Conservation (phyloP, 371 early-diverging fungal genomes). For the Lichtheimia ramosa region DNA sequence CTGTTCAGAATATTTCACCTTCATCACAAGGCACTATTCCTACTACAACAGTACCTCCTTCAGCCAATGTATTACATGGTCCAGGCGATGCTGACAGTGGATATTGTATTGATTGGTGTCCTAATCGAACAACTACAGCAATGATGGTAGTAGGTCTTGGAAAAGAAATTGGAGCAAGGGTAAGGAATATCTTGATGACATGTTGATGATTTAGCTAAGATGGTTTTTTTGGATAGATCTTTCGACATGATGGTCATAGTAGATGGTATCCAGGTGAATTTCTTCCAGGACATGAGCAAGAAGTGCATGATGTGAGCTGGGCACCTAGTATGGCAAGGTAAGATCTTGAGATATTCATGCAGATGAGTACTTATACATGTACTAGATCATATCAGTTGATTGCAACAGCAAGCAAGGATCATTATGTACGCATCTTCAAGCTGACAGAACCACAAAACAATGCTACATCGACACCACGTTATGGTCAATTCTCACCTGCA, state of each 20-base stretch:
- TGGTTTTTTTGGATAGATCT: constrained; percentile 38
- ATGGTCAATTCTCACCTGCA: constrained; percentile 10
- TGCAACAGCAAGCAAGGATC: constrained; percentile 90
- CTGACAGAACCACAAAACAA: constrained; percentile 50
- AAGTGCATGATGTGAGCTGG: constrained; percentile 85
- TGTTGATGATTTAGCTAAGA: neutral
- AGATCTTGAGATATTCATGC: neutral
- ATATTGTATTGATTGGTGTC: constrained; percentile 89
- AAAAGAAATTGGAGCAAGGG: constrained; percentile 76
- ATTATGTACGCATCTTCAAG: constrained; percentile 84
- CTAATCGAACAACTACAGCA: constrained; percentile 71
- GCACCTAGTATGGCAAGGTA: constrained; percentile 84
- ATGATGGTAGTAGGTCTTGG: constrained; percentile 91
- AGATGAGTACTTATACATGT: constrained; percentile 9
- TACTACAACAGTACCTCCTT: neutral
- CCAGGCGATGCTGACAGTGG: constrained; percentile 60
- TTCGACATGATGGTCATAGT: constrained; percentile 59
- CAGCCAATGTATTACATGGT: neutral
- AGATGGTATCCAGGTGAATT: constrained; percentile 70
- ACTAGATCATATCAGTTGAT: constrained; percentile 84
- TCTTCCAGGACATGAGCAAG: constrained; percentile 68
- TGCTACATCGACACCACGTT: constrained; percentile 5
- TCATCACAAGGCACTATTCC: constrained; percentile 7
- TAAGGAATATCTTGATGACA: constrained; percentile 28
- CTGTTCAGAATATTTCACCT: constrained; percentile 22